These are phyloP conservation scores for Dichotomopilus funicola DNA, from an alignment of 2,329 filamentous ascomycete species.

Conservation along the genomic window DNA sequence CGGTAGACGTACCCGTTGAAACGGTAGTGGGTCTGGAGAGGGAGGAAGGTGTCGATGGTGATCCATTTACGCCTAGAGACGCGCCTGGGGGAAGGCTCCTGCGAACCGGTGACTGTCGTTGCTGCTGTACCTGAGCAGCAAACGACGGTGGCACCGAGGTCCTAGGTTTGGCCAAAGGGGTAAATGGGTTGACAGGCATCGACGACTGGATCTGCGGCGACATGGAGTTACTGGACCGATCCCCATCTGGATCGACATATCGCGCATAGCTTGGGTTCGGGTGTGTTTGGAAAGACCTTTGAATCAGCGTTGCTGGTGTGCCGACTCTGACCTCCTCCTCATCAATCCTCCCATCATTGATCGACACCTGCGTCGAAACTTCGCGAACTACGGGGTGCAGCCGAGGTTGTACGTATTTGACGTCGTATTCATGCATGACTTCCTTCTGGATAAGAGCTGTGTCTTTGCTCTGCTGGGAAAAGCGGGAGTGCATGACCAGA, in stretches of 20 bases:
- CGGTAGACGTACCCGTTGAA: conserved; percentile 19
- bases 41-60: conserved; percentile 9
- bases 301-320: conserved; percentile 56
- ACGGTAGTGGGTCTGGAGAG: conserved; percentile 22
- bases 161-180: conserved; percentile 29
- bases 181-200: conserved; percentile 38
- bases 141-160: conserved; percentile 5
- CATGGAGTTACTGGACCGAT: conserved; percentile 33
- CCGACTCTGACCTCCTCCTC: conserved; percentile 42
- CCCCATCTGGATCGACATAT: conserved; percentile 61
- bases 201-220: conserved; percentile 31
- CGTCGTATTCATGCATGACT: conserved; percentile 91
- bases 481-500: conserved; percentile 63
- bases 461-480: conserved; percentile 81
- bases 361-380: conserved; percentile 73
- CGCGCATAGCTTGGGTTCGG: conserved; percentile 75
- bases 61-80: neutral
- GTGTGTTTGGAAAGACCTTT: conserved; percentile 71
- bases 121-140: conserved; percentile 14
- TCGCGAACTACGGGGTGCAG: conserved; percentile 72
- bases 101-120: conserved; percentile 12
- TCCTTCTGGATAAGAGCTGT: conserved; percentile 78
- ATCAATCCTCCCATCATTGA: conserved; percentile 37
- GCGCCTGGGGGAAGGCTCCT: conserved; percentile 18
- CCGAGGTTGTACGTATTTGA: conserved; percentile 86